Evolutionary conservation across 116 monocot species (phyloP), one percentile per base, ranked within the genome.

Genomic region (Thalassia testudinum): DNA sequence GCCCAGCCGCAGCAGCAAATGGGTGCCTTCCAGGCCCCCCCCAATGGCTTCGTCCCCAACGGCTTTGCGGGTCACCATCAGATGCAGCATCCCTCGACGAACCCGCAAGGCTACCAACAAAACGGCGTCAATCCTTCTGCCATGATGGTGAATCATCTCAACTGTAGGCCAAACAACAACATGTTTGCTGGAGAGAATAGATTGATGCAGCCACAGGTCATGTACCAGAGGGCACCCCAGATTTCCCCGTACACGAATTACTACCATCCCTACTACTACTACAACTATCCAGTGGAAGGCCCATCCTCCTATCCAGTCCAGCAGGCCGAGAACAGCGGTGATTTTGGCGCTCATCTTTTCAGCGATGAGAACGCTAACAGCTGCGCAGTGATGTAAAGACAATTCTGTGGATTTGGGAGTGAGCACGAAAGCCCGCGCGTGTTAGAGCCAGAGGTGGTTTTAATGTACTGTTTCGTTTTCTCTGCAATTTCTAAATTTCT

Each of bases 361-460:
- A 72, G 72, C 18, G 72, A 72, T 47, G 72, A 72, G 66, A 72
- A 72, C 37, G 47, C 66, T 50, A 49, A 57, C 28, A 62, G 61
- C 49, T 72, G 72, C 45, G 56, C 56, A 42, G 66, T 72, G 50
- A 72, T 72, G 72, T 72, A 57, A 66, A 40, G 40, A 40, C n/a
- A n/a, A n/a, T n/a, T n/a, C n/a, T n/a, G n/a, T n/a, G n/a, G n/a
- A n/a, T n/a, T n/a, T n/a, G n/a, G n/a, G n/a, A n/a, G n/a, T n/a
- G n/a, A n/a, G n/a, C n/a, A n/a, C n/a, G n/a, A n/a, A n/a, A n/a
- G n/a, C n/a, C n/a, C n/a, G n/a, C n/a, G n/a, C n/a, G n/a, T n/a
- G n/a, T n/a, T n/a, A n/a, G n/a, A n/a, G n/a, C n/a, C n/a, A n/a
- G n/a, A n/a, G n/a, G n/a, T n/a, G n/a, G n/a, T n/a, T n/a, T n/a